Base-by-base conservation (phyloP, 83 land plant species). In the Diphasiastrum complanatum region DNA sequence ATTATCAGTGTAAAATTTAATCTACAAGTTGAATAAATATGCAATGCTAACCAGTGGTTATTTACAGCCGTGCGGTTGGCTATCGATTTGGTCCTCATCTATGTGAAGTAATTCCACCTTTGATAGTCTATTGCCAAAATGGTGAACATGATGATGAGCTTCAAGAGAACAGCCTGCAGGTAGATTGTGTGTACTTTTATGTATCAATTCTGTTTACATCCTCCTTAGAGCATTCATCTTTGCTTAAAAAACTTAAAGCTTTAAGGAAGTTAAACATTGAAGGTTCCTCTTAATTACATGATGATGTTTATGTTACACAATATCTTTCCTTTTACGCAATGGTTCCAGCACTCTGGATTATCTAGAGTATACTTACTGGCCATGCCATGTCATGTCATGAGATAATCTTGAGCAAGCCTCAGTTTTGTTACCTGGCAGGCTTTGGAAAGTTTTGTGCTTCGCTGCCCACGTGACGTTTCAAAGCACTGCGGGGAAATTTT, bases 81-180 rank as follows among this genome's bases (percentile, higher is more conserved):
- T 86, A 95, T 51, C 87, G 99, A 4, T 89, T 95, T 82, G 99
- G 96, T 47, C 79, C 86, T 0, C 86, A 95, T 67, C 79, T 95
- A 59, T 66, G 63, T 24, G 99, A 95, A 38, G 83, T 87, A 43
- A 83, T 89, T 61, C 99, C 99, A 11, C 70, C 89, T 34, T 74
- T 95, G 18, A 78, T 89, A 20, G 64, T 63, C 65, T 95, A 89
- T 61, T 95, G 99, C 60, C 74, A 67, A 61, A 85, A 64, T 75
- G 92, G 96, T 46, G 99, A 95, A 70, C 74, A 74, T 73, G 96
- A 95, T 72, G 99, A 95, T 56, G 99, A 95, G 64, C 92, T 95
- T 51, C 88, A 96, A 45, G 99, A 95, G 64, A 89, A 89, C 54
- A 95, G 97, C 63, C 71, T 95, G 73, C 99, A 93, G 99, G 99